phyloP scores from a whole-genome alignment of 495 filamentous ascomycete species.

The Apiosordaria backusii region DNA sequence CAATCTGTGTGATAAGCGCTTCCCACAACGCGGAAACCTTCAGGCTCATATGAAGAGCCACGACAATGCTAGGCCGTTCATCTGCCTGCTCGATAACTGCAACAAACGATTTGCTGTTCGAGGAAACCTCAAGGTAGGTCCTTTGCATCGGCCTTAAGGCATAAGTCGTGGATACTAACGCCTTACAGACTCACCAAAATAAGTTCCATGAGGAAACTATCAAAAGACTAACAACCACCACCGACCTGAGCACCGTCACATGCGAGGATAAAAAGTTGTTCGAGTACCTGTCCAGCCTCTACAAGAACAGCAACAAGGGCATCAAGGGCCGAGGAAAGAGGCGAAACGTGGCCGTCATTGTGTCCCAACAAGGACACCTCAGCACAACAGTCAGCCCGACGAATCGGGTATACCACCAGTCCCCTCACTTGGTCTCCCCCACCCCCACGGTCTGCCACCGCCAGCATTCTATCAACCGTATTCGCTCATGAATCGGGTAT shows the following conservation, averaged over 20 bases:
- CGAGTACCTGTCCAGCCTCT: conserved; percentile 79
- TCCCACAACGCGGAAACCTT: conserved; percentile 86
- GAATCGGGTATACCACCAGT: conserved; percentile 6
- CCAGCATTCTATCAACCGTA: conserved; percentile 18
- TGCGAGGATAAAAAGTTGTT: conserved; percentile 73
- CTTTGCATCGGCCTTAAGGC: not conserved
- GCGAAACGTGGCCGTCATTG: conserved; percentile 48
- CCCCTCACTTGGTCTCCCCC: conserved; percentile 18
- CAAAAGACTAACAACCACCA: conserved; percentile 62
- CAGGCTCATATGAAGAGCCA: conserved; percentile 85
- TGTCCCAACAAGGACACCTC: conserved; percentile 10
- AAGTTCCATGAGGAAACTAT: conserved; percentile 79
- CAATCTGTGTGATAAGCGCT: conserved; percentile 77
- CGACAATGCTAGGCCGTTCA: conserved; percentile 70
- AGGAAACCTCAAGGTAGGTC: conserved; percentile 80
- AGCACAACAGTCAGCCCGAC: conserved; percentile 11
- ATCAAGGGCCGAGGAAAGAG: conserved; percentile 95
- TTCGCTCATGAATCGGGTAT: too few species aligned
- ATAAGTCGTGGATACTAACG: conserved; percentile 5
- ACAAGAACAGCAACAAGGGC: conserved; percentile 97
- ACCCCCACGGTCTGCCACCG: conserved; percentile 22
- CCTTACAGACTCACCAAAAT: conserved; percentile 80
- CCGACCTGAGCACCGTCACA: conserved; percentile 58
- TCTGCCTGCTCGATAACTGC: conserved; percentile 76
- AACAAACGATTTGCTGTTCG: conserved; percentile 82